Percentiles rank a stretch among this genome's conserved stretches.
Conservation (phyloP, 768 basidiomycete genomes). For the Russula sp. region DNA sequence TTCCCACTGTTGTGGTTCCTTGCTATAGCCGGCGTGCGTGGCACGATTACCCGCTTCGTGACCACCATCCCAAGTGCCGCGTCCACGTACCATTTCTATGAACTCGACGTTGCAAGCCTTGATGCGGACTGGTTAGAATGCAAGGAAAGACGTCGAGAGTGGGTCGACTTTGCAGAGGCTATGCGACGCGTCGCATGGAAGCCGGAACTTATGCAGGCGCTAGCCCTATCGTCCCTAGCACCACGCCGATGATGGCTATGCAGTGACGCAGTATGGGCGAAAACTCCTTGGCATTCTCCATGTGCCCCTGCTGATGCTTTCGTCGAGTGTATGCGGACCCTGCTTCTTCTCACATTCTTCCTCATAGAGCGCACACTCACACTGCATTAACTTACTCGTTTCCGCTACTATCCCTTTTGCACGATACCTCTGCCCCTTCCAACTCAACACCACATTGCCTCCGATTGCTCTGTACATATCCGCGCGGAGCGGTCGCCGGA, state of each 20-base stretch:
- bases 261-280: slow-evolving; percentile 5
- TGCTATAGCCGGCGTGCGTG: slow-evolving; percentile 78
- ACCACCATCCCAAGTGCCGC: slow-evolving; percentile 76
- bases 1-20: slow-evolving; percentile 29
- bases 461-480: slow-evolving; percentile 12
- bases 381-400: slow-evolving; percentile 29
- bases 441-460: slow-evolving; percentile 19
- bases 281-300: neutral
- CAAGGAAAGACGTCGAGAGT: slow-evolving; percentile 76
- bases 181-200: slow-evolving; percentile 76
- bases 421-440: slow-evolving; percentile 27
- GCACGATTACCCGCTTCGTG: slow-evolving; percentile 81
- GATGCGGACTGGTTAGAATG: slow-evolving; percentile 81
- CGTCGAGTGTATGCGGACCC: slow-evolving; percentile 9
- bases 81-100: slow-evolving; percentile 86
- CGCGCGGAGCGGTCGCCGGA: neutral
- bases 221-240: slow-evolving; percentile 68
- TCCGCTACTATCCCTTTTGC: slow-evolving; percentile 25
- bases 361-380: slow-evolving; percentile 28
- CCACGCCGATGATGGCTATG: slow-evolving; percentile 43
- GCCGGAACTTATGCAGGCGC: slow-evolving; percentile 74
- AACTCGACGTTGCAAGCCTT: slow-evolving; percentile 74
- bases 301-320: slow-evolving; percentile 7
- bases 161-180: slow-evolving; percentile 87
- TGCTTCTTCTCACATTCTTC: neutral